Evolutionary conservation across 139 green algal species (phyloP).

Genomic region (Tetraselmis striata): DNA sequence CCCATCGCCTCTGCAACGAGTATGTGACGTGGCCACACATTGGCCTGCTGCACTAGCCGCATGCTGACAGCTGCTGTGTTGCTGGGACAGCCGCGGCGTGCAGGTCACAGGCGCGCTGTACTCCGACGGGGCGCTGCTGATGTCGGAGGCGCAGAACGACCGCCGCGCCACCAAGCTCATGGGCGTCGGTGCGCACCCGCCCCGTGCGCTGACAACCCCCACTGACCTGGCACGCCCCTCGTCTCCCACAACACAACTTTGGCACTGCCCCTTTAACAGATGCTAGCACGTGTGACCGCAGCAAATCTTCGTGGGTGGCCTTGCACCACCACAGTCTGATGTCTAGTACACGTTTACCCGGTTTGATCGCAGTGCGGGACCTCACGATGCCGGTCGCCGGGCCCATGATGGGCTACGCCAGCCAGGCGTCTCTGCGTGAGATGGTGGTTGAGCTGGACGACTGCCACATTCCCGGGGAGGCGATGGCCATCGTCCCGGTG

Average conservation of each 20-base stretch:
- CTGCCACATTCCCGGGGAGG: background rate
- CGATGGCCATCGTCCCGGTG: constrained; percentile 6
- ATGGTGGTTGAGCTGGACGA: constrained; percentile 55
- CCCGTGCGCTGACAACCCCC: too few relatives aligned
- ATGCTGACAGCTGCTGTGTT: background rate
- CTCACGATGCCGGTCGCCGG: constrained; percentile 42
- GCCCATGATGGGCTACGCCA: constrained; percentile 32
- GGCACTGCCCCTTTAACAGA: too few relatives aligned
- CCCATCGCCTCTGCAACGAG: background rate
- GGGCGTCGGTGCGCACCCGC: too few relatives aligned
- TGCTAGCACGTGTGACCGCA: too few relatives aligned
- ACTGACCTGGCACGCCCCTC: too few relatives aligned
- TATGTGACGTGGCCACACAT: too few relatives aligned
- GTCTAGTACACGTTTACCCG: too few relatives aligned
- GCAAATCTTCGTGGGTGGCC: too few relatives aligned
- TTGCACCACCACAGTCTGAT: too few relatives aligned
- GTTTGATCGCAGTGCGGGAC: too few relatives aligned
- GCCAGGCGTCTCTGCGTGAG: constrained; percentile 55
- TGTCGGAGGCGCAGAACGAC: constrained; percentile 50
- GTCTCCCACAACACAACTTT: too few relatives aligned
- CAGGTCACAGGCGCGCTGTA: constrained; percentile 62
- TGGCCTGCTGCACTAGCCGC: too few relatives aligned
- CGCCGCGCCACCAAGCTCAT: constrained; percentile 47
- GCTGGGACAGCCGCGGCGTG: constrained; percentile 21
- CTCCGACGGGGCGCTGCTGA: constrained; percentile 49